Base-by-base conservation (phyloP, 352 stramenopile species). In the Pythium dissimile region DNA sequence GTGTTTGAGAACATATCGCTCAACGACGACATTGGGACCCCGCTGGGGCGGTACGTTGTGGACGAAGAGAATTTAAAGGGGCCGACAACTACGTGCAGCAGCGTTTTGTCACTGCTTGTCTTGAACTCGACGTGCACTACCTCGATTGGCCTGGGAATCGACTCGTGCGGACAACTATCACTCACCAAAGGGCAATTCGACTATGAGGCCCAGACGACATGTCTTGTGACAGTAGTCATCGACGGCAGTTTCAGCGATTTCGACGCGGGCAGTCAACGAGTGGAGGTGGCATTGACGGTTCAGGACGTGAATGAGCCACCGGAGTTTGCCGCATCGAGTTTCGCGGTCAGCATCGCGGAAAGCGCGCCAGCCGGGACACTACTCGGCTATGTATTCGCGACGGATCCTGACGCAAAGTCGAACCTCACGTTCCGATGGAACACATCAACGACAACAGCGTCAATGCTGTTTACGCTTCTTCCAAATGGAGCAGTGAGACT, bases 1-100 rank as follows among this genome's bases (percentile, higher is more conserved):
- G 50, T 75, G 10, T 37, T 47, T 1, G 77, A 87, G 51, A 64
- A 76, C 5, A 28, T 71, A 1, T 15, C 55, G 1, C 18, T 62
- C 3, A 47, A 35, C 12, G 8, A 4, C 21, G 20, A 26, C 6
- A 27, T 73, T 12, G 66, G 66, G 4, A 23, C 35, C 4, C 50
- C 39, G 20, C 34, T 73, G 3, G 42, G 53, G 1, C 10, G 23
- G 18, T 66, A 59, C 24, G 46, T 73, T 5, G 3, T 61, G 11
- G 55, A 73, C 34, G 54, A 66, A 67, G 66, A 73, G 44, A 59
- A 59, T 18, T 12, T 42, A 10, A 59, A 64, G 3, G 38, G 23
- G 15, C 32, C 50, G 5, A 42, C 34, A 5, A 31, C 28, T 1
- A 16, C 11, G 0, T 70, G 62, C 31, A 52, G 34, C 23, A 31